Conservation (phyloP, 2,329 filamentous ascomycete genomes). For the Verticillium nonalfalfae region DNA sequence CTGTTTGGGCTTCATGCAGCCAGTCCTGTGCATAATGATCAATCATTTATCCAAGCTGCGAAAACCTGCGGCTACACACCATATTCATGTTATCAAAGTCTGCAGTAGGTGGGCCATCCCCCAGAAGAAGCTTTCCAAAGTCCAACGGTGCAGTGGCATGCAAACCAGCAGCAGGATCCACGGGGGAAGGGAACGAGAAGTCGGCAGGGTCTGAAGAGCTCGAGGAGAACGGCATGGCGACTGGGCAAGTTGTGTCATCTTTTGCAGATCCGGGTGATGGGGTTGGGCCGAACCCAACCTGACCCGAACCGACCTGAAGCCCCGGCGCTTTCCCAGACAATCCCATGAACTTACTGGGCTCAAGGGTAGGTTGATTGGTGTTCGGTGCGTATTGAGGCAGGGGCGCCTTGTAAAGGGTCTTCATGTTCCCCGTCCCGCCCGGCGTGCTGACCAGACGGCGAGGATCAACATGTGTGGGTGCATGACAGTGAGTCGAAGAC, state of each 20-base stretch:
- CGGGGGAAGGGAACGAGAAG: neutral
- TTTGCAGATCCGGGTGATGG: neutral
- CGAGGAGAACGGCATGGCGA: neutral
- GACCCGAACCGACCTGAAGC: neutral
- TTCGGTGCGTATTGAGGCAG: neutral
- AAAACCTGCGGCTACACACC: neutral
- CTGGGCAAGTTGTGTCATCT: neutral
- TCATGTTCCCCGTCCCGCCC: neutral
- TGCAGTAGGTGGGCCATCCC: too few species aligned
- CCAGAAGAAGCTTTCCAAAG: neutral
- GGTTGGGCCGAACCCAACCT: neutral
- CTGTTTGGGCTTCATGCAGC: neutral
- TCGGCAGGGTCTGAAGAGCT: neutral
- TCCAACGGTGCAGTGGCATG: neutral
- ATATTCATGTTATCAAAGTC: neutral
- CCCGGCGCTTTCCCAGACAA: neutral
- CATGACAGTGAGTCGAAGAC: neutral
- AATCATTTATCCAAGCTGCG: neutral
- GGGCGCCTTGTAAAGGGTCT: neutral
- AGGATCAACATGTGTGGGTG: neutral
- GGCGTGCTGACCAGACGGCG: neutral
- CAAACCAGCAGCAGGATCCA: neutral
- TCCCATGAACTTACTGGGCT: neutral
- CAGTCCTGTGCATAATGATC: neutral
- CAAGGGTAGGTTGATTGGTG: too few species aligned